These are phyloP conservation scores for Antarctomyces pellizariae DNA, from an alignment of 495 filamentous ascomycete species.

Conservation along the genomic window DNA sequence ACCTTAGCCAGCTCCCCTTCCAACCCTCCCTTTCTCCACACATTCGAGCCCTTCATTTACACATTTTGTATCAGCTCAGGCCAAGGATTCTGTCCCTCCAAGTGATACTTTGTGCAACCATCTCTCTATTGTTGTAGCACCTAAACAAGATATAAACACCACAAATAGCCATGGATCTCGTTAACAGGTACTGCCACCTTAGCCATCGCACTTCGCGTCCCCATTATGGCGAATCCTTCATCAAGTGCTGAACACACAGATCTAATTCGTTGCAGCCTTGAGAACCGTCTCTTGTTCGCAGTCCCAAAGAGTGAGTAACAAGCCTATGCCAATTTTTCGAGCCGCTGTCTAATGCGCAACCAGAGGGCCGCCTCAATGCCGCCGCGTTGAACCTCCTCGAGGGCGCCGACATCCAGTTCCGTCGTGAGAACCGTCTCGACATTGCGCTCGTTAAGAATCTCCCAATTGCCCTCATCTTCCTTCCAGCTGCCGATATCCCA, in stretches of 20 bases:
- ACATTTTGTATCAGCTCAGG: too few relatives aligned
- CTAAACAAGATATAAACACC: too few relatives aligned
- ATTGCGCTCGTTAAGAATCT: constrained; percentile 93
- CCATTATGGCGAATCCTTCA: constrained; percentile 3
- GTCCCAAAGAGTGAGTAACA: constrained; percentile 74
- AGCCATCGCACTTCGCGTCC: constrained; percentile 3
- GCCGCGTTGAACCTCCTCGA: constrained; percentile 68
- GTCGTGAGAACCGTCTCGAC: constrained; percentile 75
- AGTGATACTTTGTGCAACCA: too few relatives aligned
- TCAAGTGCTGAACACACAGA: constrained; percentile 15
- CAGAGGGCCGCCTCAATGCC: constrained; percentile 82
- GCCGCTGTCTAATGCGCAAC: neutral
- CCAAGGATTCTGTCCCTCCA: too few relatives aligned
- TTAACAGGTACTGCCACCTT: constrained; percentile 44
- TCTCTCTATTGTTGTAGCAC: too few relatives aligned
- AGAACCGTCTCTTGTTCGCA: constrained; percentile 84
- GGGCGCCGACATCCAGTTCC: constrained; percentile 90
- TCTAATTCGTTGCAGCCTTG: constrained; percentile 33
- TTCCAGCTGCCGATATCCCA: constrained; percentile 90
- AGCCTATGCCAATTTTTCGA: constrained; percentile 4
- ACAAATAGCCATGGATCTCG: constrained; percentile 56
- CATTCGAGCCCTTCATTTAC: too few relatives aligned
- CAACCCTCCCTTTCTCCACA: too few relatives aligned
- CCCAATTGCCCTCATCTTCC: constrained; percentile 86
- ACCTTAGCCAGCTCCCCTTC: too few relatives aligned